Evolutionary conservation across 2,329 filamentous ascomycete genomes (phyloP).

Genomic region (Fusarium gaditjirri): DNA sequence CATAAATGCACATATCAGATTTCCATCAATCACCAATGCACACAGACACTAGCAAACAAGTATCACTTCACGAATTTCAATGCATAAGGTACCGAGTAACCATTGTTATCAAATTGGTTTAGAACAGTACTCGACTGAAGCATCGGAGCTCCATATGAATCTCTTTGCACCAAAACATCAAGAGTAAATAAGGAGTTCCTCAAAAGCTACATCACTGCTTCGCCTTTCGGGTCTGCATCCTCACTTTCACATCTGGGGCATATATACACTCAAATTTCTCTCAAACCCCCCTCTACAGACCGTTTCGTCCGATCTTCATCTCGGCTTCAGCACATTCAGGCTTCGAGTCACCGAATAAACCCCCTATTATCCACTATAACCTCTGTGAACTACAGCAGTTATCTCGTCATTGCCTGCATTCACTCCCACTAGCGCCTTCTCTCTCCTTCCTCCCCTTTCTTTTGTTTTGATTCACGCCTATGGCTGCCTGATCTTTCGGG

Average conservation of each 20-base stretch:
- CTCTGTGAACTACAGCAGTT: neutral
- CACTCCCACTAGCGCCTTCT: neutral
- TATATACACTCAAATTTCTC: neutral
- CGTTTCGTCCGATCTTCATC: neutral
- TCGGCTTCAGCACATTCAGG: no score
- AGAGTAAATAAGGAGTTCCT: neutral
- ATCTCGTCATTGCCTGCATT: neutral
- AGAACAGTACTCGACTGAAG: neutral
- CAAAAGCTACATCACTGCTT: neutral
- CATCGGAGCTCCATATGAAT: neutral
- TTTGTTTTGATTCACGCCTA: neutral
- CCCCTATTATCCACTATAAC: neutral
- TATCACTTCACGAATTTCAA: no score
- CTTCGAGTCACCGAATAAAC: no score
- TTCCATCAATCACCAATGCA: neutral
- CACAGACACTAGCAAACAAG: neutral
- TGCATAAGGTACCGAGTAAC: no score
- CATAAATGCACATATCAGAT: neutral
- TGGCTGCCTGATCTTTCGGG: neutral
- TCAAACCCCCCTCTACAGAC: fast-evolving
- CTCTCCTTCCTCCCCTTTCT: neutral
- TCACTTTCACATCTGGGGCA: neutral
- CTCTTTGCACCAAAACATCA: fast-evolving
- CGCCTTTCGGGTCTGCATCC: neutral
- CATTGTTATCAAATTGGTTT: no score